Base-by-base conservation (phyloP, 768 basidiomycete species). In the Kwoniella sp. region DNA sequence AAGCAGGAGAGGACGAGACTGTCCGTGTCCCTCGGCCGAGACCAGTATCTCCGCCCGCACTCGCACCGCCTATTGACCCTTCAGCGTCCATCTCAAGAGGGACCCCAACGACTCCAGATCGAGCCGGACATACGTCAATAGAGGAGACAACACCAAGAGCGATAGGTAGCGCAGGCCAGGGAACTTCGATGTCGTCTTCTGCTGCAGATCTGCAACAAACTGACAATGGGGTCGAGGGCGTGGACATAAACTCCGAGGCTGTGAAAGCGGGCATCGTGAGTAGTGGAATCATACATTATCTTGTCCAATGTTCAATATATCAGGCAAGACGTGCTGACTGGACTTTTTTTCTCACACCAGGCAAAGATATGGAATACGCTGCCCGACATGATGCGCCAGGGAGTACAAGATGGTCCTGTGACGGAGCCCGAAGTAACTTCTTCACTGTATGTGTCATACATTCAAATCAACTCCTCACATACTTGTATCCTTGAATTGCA, bases 331-430 rank as follows among this genome's bases (percentile, higher is more conserved):
- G 17, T 44, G 40, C 40, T 44, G 40, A 44, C 40, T 10, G 40
- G 10, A 44, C 26, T 51, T 50, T 40, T n/a, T 8, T 36, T 8
- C 40, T 44, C 24, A 9, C 13, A 4, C 1, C 36, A 67, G 66
- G 52, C 44, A 13, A 73, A 71, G 56, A 64, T 76, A 22, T 72
- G 91, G 70, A 57, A 44, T 4, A 63, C 64, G 33, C 22, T 72
- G 22, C 49, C 58, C 1, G 73, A 75, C 6, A 58, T 70, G 55
- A 65, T 75, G 64, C 60, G 62, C 8, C 66, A 67, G 33, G 71
- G 71, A 1, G 19, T 68, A 21, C 55, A 24, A n/a, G 58, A 56
- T 21, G 64, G 58, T 27, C n/a, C 19, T 3, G 55, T 64, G 8
- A n/a, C n/a, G n/a, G 26, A 26, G 9, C 47, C 54, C 15, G 58